Conservation (phyloP, 2,329 filamentous ascomycete genomes). For the Penicillium glabrum region DNA sequence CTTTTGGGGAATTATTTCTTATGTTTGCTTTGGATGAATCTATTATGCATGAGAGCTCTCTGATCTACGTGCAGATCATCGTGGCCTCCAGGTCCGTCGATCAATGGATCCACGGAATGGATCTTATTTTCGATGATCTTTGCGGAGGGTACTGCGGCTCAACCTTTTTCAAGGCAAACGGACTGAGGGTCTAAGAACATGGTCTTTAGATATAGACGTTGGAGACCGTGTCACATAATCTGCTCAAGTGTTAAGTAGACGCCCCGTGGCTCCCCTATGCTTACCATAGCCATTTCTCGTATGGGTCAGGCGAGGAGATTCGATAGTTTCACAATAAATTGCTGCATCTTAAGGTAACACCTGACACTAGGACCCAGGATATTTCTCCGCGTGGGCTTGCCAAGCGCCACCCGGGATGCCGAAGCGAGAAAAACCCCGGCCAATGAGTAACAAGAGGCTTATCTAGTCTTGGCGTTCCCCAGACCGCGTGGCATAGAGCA, state of each 20-base stretch:
- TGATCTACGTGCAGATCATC: background rate
- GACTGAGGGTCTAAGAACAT: background rate
- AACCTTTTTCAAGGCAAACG: background rate
- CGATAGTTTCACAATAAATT: slow-evolving; percentile 6
- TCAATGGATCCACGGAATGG: background rate
- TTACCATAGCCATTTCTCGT: background rate
- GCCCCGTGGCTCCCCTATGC: no score
- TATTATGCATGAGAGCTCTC: background rate
- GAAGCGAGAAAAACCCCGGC: slow-evolving; percentile 13
- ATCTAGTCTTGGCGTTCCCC: slow-evolving; percentile 21
- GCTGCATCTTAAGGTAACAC: slow-evolving; percentile 9
- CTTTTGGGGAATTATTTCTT: background rate
- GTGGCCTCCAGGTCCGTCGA: background rate
- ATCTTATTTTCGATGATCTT: background rate
- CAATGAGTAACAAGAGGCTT: slow-evolving; percentile 24
- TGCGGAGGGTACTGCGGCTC: background rate
- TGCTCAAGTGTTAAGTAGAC: no score
- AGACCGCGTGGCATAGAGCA: slow-evolving; percentile 12
- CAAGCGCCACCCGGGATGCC: slow-evolving; percentile 24
- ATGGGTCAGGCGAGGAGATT: slow-evolving; percentile 1
- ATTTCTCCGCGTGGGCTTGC: background rate
- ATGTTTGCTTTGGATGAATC: background rate
- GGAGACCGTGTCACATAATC: no score
- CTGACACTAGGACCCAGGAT: background rate
- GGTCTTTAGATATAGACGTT: no score